A percentile compares a stretch with the other conserved stretches of the same genome.
Evolutionary conservation across 2,329 filamentous ascomycete genomes (phyloP).

Genomic region (Beauveria bassiana): DNA sequence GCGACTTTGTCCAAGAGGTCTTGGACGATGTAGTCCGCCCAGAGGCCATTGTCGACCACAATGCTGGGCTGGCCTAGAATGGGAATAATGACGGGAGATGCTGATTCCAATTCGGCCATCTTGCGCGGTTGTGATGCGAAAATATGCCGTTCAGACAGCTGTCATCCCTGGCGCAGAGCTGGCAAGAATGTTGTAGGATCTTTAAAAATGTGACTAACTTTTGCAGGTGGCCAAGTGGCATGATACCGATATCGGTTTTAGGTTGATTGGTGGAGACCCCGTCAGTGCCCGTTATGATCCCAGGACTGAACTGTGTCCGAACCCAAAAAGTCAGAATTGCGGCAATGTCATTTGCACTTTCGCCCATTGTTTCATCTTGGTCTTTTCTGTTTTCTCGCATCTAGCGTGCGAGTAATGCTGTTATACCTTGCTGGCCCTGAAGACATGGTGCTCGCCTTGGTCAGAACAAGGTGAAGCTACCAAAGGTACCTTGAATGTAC

Average conservation of each 20-base stretch:
- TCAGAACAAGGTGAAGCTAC: background rate
- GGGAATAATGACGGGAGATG: slow-evolving; percentile 53
- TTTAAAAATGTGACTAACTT: slow-evolving; percentile 4
- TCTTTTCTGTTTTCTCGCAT: too few species aligned
- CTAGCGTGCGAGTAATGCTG: too few species aligned
- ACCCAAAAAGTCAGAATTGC: background rate
- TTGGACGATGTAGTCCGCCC: slow-evolving; percentile 70
- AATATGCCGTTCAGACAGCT: slow-evolving; percentile 1
- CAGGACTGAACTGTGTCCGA: background rate
- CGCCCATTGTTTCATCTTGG: background rate
- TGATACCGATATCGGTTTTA: slow-evolving; percentile 6
- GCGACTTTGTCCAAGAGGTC: slow-evolving; percentile 71
- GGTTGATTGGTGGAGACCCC: background rate
- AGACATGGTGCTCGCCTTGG: too few species aligned
- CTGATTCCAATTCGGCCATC: slow-evolving; percentile 14
- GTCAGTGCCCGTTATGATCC: background rate
- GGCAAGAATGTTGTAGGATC: background rate
- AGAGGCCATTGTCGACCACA: slow-evolving; percentile 84
- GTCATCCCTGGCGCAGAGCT: background rate
- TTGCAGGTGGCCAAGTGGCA: background rate
- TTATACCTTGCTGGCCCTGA: too few species aligned
- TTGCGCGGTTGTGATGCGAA: background rate
- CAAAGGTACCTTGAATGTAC: background rate
- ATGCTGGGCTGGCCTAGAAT: slow-evolving; percentile 89
- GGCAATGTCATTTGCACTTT: too few species aligned